Evolutionary conservation across 352 stramenopile species (phyloP), one percentile per base, ranked within the genome.

Genomic region (Phytophthora aleatoria): DNA sequence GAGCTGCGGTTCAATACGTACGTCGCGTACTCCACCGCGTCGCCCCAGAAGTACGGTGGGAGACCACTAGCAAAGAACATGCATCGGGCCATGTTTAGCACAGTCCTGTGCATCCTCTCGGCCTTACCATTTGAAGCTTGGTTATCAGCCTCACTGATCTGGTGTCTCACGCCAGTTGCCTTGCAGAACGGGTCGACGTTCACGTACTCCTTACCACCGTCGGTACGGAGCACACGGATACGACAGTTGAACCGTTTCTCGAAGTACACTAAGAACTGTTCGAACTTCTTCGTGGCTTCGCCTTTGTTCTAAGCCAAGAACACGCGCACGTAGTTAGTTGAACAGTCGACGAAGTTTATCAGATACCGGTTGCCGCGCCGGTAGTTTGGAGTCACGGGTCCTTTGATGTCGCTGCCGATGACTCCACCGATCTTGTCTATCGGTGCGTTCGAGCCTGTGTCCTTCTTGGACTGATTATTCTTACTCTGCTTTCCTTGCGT

Each of bases 341-440:
- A 48, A 7, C 2, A 26, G 42, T 65, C 41, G 2, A 58, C 15
- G 30, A 54, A 54, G n/a, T 47, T 48, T 8, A 65, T 57, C 10
- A 65, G 20, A 27, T 65, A 65, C 6, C 43, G 11, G 20, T 59
- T 65, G n/a, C 41, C 57, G 10, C 39, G 49, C 3, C 39, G n/a
- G 26, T 60, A 43, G 20, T n/a, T 51, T n/a, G 50, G 41, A 3
- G 50, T 61, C n/a, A 61, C 57, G 1, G 43, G 59, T 8, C 43
- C 59, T 11, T 48, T 59, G 26, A 65, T 56, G 12, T 65, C 39
- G 30, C 38, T 53, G n/a, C 41, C 51, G 27, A 65, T 54, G 10
- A 58, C 57, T 0, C 57, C 57, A 42, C 57, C 39, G 15, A 65
- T 58, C 30, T 60, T 60, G 41, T 61, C 16, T 10, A 62, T 49